phyloP scores from a whole-genome alignment of 192 early-diverging fungal species.

The Backusella tarrabulga region DNA sequence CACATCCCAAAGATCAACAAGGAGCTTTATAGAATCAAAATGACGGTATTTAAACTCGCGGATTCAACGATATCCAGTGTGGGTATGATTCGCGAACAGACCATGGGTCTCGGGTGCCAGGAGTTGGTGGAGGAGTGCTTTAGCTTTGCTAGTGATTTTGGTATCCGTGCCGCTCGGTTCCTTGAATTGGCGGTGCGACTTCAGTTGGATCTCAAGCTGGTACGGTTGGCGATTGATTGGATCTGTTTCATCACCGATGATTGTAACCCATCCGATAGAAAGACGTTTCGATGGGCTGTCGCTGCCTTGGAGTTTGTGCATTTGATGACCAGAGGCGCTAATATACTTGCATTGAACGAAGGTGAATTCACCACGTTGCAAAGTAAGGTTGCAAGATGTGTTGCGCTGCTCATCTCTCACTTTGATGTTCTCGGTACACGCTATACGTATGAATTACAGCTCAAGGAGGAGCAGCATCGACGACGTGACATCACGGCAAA shows the following conservation, averaged over 20 bases:
- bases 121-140: conserved; percentile 71
- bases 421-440: conserved; percentile 75
- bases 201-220: conserved; percentile 63
- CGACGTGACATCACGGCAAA: conserved; percentile 27
- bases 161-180: conserved; percentile 56
- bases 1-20: conserved; percentile 57
- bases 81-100: conserved; percentile 49
- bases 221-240: conserved; percentile 83
- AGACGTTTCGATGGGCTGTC: conserved; percentile 84
- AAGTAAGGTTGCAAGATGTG: conserved; percentile 70
- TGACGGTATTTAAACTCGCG: conserved; percentile 51
- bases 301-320: conserved; percentile 82
- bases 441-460: conserved; percentile 39
- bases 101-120: conserved; percentile 43
- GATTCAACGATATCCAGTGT: conserved; percentile 57
- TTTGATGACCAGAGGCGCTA: conserved; percentile 71
- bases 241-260: conserved; percentile 83
- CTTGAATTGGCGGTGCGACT: conserved; percentile 57
- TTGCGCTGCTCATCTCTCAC: conserved; percentile 78
- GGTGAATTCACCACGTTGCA: conserved; percentile 71
- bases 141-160: conserved; percentile 70
- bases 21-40: conserved; percentile 57
- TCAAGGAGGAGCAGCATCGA: conserved; percentile 28
- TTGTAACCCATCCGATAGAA: conserved; percentile 74
- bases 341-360: conserved; percentile 66